These are phyloP conservation scores for Aphanomyces cochlioides DNA, from an alignment of 352 stramenopile species.

Conservation along the genomic window DNA sequence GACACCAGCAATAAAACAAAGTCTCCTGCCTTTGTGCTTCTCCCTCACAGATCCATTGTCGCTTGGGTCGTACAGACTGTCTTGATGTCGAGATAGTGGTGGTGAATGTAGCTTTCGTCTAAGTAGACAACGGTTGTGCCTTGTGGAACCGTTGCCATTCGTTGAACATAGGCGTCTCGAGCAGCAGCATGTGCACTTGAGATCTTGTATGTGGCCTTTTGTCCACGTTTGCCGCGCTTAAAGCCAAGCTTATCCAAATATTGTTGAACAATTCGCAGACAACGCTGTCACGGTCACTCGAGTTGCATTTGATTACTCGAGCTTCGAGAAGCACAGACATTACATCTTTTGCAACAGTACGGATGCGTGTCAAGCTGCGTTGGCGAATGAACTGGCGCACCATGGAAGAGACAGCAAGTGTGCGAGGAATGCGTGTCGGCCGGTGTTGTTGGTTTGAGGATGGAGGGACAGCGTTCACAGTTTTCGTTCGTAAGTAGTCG, in stretches of 20 bases:
- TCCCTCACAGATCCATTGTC: conserved; percentile 23
- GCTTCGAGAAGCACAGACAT: conserved; percentile 5
- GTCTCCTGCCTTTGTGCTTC: conserved; percentile 10
- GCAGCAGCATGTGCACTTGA: conserved; percentile 4
- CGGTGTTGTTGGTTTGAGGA: not conserved
- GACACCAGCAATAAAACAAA: too few species aligned
- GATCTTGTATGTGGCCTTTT: not conserved
- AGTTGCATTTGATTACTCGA: not conserved
- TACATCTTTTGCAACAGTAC: not conserved
- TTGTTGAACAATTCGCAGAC: not conserved
- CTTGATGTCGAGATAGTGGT: conserved; percentile 31
- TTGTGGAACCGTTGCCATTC: not conserved
- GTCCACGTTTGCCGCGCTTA: conserved; percentile 7
- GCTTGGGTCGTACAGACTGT: conserved; percentile 33
- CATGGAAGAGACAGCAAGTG: not conserved
- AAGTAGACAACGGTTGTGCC: conserved; percentile 33
- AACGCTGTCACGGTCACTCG: not conserved
- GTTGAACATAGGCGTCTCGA: conserved; percentile 2
- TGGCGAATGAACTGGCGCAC: not conserved
- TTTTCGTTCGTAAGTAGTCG: not conserved
- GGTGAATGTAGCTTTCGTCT: conserved; percentile 37
- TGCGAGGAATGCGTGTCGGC: not conserved
- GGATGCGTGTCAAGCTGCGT: conserved; percentile 1
- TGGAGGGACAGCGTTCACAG: not conserved
- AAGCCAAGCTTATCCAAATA: not conserved